Evolutionary conservation across 805 yeast genomes (phyloP).

Genomic region (Torulaspora indica): DNA sequence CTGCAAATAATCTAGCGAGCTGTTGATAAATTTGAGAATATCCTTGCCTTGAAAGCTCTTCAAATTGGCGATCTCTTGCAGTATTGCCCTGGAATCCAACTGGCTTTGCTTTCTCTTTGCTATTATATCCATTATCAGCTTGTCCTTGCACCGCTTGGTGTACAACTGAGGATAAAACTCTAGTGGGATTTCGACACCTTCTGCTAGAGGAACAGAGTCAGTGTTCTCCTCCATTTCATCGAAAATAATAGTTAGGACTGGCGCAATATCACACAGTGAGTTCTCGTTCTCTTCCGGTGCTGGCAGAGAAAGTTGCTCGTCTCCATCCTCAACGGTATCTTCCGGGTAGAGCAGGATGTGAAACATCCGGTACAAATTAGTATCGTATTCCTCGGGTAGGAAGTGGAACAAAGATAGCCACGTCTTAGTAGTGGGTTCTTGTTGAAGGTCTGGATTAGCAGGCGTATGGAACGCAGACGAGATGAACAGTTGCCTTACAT

Average conservation of each 20-base stretch:
- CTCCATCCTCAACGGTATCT: constrained; percentile 12
- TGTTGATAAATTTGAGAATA: constrained; percentile 26
- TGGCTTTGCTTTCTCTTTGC: constrained; percentile 23
- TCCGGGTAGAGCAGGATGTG: constrained; percentile 31
- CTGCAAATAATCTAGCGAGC: constrained; percentile 27
- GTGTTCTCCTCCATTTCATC: constrained; percentile 32
- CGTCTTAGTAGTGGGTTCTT: constrained; percentile 23
- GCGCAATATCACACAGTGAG: constrained; percentile 28
- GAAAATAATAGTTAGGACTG: constrained; percentile 31
- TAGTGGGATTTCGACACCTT: constrained; percentile 33
- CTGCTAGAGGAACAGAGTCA: constrained; percentile 17
- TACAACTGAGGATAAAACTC: constrained; percentile 36
- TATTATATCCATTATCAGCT: constrained; percentile 26
- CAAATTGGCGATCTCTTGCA: constrained; percentile 24
- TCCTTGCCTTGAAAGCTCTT: constrained; percentile 35
- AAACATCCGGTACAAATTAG: constrained; percentile 34
- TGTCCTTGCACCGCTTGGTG: constrained; percentile 26
- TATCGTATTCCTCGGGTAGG: constrained; percentile 34
- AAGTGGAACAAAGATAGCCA: constrained; percentile 31
- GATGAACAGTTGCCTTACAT: constrained; percentile 21
- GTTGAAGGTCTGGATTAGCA: constrained; percentile 13
- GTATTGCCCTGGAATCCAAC: constrained; percentile 14
- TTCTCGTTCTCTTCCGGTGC: constrained; percentile 20
- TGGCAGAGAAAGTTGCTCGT: background rate
- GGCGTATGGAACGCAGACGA: constrained; percentile 31